Evolutionary conservation across 768 basidiomycete genomes (phyloP).

Genomic region (Suillus brevipes): DNA sequence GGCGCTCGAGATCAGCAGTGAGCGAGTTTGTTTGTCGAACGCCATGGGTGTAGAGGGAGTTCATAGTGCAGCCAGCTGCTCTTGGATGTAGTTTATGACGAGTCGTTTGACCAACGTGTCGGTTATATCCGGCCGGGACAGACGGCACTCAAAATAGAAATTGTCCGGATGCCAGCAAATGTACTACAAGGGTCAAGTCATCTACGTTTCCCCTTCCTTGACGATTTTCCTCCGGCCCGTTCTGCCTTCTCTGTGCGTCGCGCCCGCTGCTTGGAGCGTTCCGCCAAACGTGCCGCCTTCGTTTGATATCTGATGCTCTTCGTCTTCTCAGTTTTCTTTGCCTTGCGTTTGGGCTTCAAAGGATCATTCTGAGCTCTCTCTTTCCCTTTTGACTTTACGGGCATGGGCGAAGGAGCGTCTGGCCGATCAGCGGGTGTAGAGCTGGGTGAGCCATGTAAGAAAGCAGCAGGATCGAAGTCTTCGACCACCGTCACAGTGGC

Average conservation of each 20-base stretch:
- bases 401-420: neutral
- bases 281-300: constrained; percentile 60
- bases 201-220: constrained; percentile 37
- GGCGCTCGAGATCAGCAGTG: constrained; percentile 80
- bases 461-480: constrained; percentile 77
- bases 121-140: constrained; percentile 4
- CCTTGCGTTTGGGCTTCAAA: constrained; percentile 25
- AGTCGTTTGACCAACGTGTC: constrained; percentile 9
- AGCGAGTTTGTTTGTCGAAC: constrained; percentile 90
- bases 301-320: constrained; percentile 69
- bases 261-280: constrained; percentile 61
- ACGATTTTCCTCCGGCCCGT: constrained; percentile 63
- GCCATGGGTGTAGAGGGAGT: constrained; percentile 92
- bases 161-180: neutral
- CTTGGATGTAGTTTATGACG: neutral
- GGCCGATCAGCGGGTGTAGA: neutral
- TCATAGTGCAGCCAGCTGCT: constrained; percentile 56
- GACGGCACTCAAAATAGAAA: neutral
- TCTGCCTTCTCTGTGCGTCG: constrained; percentile 73
- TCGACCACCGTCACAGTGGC: constrained; percentile 92
- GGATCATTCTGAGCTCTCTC: constrained; percentile 15
- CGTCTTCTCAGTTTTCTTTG: constrained; percentile 28
- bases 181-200: constrained; percentile 10
- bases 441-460: constrained; percentile 51
- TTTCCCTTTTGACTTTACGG: constrained; percentile 17